Evolutionary conservation across 164 flowering plant genomes (phyloP).

Genomic region (Vitis riparia): DNA sequence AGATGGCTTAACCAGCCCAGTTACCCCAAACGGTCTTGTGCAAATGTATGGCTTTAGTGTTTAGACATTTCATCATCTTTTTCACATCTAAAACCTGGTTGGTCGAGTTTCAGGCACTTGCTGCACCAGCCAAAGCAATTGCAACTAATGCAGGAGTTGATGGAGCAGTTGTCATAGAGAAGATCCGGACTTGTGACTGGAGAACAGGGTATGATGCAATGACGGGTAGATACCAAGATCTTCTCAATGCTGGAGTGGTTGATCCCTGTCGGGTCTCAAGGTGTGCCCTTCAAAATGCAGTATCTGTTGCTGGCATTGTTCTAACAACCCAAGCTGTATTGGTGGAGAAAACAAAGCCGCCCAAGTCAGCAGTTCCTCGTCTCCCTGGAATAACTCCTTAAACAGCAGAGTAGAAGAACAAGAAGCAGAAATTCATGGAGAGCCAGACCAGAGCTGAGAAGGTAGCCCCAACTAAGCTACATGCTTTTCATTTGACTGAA

Average conservation of each 20-base stretch:
- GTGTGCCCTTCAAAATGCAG: constrained; percentile 87
- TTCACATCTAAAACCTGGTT: too few species aligned
- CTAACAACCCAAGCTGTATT: constrained; percentile 82
- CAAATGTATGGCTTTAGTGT: too few species aligned
- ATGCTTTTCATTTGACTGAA: too few species aligned
- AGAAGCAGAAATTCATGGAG: neutral
- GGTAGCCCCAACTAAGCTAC: neutral
- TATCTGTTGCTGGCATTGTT: constrained; percentile 73
- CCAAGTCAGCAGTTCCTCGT: constrained; percentile 60
- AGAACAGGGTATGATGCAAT: constrained; percentile 78
- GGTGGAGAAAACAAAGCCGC: constrained; percentile 66
- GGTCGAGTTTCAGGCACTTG: constrained; percentile 64
- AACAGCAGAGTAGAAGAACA: neutral
- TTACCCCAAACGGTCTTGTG: too few species aligned
- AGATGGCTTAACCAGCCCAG: too few species aligned
- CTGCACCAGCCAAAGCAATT: constrained; percentile 72
- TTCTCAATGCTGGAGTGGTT: constrained; percentile 67
- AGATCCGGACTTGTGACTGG: constrained; percentile 54
- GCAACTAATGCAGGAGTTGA: constrained; percentile 92
- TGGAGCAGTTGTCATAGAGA: constrained; percentile 73
- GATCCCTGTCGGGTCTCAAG: constrained; percentile 86
- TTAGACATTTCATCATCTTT: too few species aligned
- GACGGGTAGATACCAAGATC: constrained; percentile 73
- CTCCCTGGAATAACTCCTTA: constrained; percentile 80
- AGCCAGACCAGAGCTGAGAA: neutral